These are phyloP conservation scores for Ustilago vetiveriae DNA, from an alignment of 1,284 basidiomycete genomes.

Conservation along the genomic window DNA sequence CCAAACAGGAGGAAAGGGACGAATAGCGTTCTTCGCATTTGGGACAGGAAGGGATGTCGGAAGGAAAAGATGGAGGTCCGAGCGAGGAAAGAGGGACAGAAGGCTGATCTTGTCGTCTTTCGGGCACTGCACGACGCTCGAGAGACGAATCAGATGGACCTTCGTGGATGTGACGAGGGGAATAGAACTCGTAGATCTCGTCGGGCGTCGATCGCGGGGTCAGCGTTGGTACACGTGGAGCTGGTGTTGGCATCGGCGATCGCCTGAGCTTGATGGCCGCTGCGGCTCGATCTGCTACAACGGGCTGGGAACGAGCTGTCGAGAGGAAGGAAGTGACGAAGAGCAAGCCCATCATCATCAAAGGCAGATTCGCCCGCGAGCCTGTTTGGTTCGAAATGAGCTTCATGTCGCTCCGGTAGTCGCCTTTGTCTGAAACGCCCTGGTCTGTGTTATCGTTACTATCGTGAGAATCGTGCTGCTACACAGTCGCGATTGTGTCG, in stretches of 20 bases:
- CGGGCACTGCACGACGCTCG: background rate
- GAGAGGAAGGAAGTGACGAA: background rate
- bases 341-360: background rate
- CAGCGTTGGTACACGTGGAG: conserved; percentile 17
- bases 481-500: too few relatives aligned
- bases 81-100: conserved; percentile 42
- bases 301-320: conserved; percentile 3
- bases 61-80: conserved; percentile 49
- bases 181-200: conserved; percentile 48
- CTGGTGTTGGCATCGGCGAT: conserved; percentile 26
- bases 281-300: conserved; percentile 1
- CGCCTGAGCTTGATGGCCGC: conserved; percentile 2
- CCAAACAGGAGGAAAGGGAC: conserved; percentile 53
- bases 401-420: background rate
- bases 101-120: conserved; percentile 40
- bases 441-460: background rate
- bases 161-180: conserved; percentile 11
- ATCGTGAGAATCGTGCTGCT: too few relatives aligned
- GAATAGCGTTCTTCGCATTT: conserved; percentile 54
- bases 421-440: background rate
- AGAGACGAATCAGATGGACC: background rate
- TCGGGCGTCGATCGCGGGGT: conserved; percentile 37
- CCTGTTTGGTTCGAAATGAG: background rate
- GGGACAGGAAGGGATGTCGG: conserved; percentile 47
- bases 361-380: background rate